Evolutionary conservation across 805 yeast species (phyloP), one percentile per base, ranked within the genome.

Genomic region (Yamadazyma olivae): DNA sequence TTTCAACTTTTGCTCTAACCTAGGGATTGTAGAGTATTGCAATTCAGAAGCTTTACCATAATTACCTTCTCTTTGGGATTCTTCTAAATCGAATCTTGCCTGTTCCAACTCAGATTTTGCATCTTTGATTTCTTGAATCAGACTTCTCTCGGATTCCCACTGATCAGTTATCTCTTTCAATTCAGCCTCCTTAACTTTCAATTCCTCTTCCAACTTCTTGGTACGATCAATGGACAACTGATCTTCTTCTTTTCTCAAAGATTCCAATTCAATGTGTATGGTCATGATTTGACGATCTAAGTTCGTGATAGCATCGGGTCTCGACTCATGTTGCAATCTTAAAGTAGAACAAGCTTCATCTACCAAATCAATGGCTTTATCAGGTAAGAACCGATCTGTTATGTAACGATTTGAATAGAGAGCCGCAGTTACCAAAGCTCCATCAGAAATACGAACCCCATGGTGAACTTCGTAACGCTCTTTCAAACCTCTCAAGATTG

Each of bases 311-410:
- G 90, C 87, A 54, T 91, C 99, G 0, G 99, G 99, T 56, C 89
- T 90, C 1, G 96, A 88, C 63, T 91, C 99, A 57, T 93, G 98
- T 60, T 91, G 99, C 40, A 91, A 68, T 46, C 99, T 71, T 40
- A 91, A 70, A 0, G 95, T 95, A 3, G 97, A 93, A 64, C 98
- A 90, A 0, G 98, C 97, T 56, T 91, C 99, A 62, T 91, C 99
- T 2, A 91, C 93, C 46, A 91, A 73, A 60, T 91, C 99, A 46
- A 91, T 91, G 15, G 98, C 98, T 66, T 91, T 91, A 55, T 91
- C 99, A 1, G 99, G 99, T 25, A 91, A 66, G 51, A 80, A 89
- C 37, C 98, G 66, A 57, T 91, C 97, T 3, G 95, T 84, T 38
- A 91, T 86, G 57, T 91, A 91, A 45, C 99, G 74, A 54, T 88